Conservation (phyloP, 352 stramenopile genomes). For the Porosira glacialis region DNA sequence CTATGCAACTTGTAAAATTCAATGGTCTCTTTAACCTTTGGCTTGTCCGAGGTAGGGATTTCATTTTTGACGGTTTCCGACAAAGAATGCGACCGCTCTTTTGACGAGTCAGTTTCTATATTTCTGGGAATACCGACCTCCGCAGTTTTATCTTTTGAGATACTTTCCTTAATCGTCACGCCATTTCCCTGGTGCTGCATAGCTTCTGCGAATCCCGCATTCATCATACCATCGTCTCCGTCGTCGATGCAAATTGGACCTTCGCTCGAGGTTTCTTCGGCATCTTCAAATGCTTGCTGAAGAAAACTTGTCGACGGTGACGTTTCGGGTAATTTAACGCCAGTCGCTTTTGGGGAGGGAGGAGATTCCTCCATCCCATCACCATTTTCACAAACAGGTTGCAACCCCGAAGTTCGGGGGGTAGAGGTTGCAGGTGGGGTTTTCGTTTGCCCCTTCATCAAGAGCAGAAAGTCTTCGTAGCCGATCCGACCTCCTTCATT, state of each 20-base stretch:
- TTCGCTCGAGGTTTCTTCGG: slow-evolving; percentile 21
- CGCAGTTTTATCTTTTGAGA: slow-evolving; percentile 5
- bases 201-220: slow-evolving; percentile 39
- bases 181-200: slow-evolving; percentile 34
- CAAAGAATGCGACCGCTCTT: no score
- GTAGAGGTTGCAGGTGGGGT: no score
- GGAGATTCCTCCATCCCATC: slow-evolving; percentile 7
- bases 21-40: no score
- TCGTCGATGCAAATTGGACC: slow-evolving; percentile 43
- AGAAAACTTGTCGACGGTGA: no score
- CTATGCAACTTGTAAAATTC: no score
- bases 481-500: no score
- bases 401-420: slow-evolving; percentile 7
- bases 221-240: slow-evolving; percentile 30
- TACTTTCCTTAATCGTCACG: slow-evolving; percentile 31
- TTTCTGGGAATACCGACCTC: no score
- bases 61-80: no score
- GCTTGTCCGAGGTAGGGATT: no score
- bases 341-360: slow-evolving; percentile 4
- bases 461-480: slow-evolving; percentile 86
- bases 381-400: slow-evolving; percentile 2
- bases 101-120: no score
- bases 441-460: slow-evolving; percentile 69
- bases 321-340: background rate
- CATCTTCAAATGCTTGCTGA: slow-evolving; percentile 21